These are phyloP conservation scores for Nemania sp. DNA, from an alignment of 2,329 filamentous ascomycete genomes.

Conservation along the genomic window DNA sequence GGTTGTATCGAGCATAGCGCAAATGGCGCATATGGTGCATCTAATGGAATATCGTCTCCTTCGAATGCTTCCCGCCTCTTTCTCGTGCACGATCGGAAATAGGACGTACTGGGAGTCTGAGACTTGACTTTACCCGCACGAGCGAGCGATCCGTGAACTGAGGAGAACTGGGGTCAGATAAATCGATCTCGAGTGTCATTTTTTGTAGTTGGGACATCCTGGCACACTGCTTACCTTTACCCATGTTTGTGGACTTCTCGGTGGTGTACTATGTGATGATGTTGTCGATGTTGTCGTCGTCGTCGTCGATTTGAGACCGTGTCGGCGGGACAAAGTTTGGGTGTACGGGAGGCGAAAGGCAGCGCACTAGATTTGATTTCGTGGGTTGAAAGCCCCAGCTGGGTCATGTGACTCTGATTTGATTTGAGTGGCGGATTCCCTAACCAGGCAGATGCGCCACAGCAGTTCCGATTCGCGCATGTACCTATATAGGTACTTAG, in stretches of 20 bases:
- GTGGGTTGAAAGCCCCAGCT: constrained; percentile 21
- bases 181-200: not conserved
- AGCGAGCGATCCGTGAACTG: constrained; percentile 66
- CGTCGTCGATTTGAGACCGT: not conserved
- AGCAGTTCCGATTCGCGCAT: too few species aligned
- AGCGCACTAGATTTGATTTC: constrained; percentile 19
- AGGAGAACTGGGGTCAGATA: not conserved
- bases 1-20: not conserved
- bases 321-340: constrained; percentile 8
- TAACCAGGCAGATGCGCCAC: too few species aligned
- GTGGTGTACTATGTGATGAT: constrained; percentile 31
- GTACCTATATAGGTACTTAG: too few species aligned
- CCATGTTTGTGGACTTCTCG: constrained; percentile 40
- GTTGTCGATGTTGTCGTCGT: constrained; percentile 27
- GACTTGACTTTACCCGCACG: constrained; percentile 92
- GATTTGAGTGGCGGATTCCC: not conserved
- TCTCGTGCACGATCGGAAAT: not conserved
- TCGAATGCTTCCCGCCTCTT: not conserved
- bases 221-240: constrained; percentile 38
- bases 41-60: not conserved
- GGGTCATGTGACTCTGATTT: constrained; percentile 27
- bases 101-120: constrained; percentile 79
- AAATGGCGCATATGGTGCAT: not conserved
- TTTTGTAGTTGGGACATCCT: not conserved
- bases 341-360: constrained; percentile 8